Conservation (phyloP, 257 asterid species). For the Nyctanthes arbortristis region DNA sequence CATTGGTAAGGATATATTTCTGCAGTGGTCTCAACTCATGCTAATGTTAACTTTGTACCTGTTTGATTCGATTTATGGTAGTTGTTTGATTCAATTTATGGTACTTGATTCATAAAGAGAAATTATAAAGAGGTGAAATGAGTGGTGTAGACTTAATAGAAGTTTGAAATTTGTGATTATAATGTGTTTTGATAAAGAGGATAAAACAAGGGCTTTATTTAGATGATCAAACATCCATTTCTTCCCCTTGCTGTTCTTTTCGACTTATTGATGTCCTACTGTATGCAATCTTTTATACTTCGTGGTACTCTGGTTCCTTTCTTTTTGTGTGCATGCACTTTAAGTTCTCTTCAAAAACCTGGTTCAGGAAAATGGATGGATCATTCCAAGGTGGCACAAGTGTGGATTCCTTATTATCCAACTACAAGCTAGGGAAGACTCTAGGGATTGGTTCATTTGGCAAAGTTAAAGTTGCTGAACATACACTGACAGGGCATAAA, state of each 20-base stretch:
- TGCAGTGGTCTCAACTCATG: neutral
- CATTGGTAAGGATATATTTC: neutral
- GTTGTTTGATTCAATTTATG: too few relatives aligned
- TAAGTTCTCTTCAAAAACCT: neutral
- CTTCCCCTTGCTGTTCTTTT: neutral
- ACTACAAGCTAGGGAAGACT: conserved; percentile 92
- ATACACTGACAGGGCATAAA: conserved; percentile 77
- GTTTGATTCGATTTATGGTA: too few relatives aligned
- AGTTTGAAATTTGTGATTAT: too few relatives aligned
- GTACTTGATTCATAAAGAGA: too few relatives aligned
- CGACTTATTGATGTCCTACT: neutral
- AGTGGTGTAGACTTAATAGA: too few relatives aligned
- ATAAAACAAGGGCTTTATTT: too few relatives aligned
- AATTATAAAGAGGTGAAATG: too few relatives aligned
- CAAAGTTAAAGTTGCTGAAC: conserved; percentile 87
- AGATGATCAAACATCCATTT: neutral
- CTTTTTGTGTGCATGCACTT: neutral
- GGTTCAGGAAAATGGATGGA: conserved; percentile 47
- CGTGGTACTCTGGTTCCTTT: neutral
- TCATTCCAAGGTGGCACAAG: conserved; percentile 41
- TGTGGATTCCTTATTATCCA: conserved; percentile 66
- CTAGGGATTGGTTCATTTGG: conserved; percentile 94
- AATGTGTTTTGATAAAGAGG: too few relatives aligned
- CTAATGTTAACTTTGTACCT: neutral
- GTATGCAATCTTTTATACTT: neutral